phyloP scores from a whole-genome alignment of 73 alveolate genomes.

The Paramecium bursaria region DNA sequence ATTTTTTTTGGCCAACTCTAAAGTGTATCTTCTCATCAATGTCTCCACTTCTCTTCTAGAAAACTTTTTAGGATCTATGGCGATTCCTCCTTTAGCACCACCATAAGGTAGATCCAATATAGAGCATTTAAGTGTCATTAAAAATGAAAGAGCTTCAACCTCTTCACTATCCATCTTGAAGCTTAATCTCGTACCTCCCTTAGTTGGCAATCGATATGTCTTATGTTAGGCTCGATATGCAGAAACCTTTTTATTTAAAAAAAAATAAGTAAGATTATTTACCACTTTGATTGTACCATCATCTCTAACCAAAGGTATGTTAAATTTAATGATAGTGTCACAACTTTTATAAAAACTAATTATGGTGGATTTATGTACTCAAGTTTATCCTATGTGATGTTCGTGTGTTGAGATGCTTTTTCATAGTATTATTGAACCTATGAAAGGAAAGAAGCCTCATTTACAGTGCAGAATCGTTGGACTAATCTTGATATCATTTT shows the following conservation, averaged over 20 bases:
- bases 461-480: background rate
- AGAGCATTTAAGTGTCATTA: slow-evolving; percentile 85
- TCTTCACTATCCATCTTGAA: slow-evolving; percentile 78
- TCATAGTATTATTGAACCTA: slow-evolving; percentile 62
- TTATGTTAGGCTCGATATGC: slow-evolving; percentile 90
- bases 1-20: slow-evolving; percentile 86
- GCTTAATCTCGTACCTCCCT: slow-evolving; percentile 89
- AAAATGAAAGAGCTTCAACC: slow-evolving; percentile 81
- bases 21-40: slow-evolving; percentile 84
- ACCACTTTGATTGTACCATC: slow-evolving; percentile 78
- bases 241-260: slow-evolving; percentile 63
- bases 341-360: slow-evolving; percentile 71
- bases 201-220: slow-evolving; percentile 83
- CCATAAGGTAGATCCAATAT: slow-evolving; percentile 89
- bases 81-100: slow-evolving; percentile 91
- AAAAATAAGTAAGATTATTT: slow-evolving; percentile 65
- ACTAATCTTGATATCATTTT: background rate
- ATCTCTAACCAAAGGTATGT: slow-evolving; percentile 80
- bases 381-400: slow-evolving; percentile 74
- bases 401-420: slow-evolving; percentile 80
- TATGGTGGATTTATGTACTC: background rate
- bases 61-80: slow-evolving; percentile 80
- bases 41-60: slow-evolving; percentile 80
- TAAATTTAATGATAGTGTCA: slow-evolving; percentile 73
- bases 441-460: background rate